phyloP scores from a whole-genome alignment of 352 stramenopile genomes.

The Pythium inflatum region DNA sequence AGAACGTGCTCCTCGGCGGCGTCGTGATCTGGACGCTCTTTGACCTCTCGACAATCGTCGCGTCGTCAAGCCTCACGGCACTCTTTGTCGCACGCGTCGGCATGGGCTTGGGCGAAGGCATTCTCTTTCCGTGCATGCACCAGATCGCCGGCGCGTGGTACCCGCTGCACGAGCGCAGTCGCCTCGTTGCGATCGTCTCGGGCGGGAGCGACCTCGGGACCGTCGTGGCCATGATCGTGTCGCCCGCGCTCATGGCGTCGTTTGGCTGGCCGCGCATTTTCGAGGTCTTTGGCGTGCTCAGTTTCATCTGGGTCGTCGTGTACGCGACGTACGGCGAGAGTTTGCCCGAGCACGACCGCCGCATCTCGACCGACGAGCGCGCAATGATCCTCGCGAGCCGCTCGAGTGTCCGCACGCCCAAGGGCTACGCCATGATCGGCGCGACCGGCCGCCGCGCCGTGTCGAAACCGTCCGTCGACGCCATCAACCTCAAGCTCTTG shows the following conservation, averaged over 20 bases:
- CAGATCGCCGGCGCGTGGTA: constrained; percentile 87
- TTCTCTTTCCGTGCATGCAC: constrained; percentile 89
- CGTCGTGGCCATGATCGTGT: constrained; percentile 78
- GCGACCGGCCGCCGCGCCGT: background rate
- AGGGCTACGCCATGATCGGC: constrained; percentile 27
- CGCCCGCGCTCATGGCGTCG: constrained; percentile 64
- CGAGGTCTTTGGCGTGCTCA: constrained; percentile 71
- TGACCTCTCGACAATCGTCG: constrained; percentile 75
- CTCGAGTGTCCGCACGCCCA: constrained; percentile 26
- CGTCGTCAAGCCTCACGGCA: constrained; percentile 60
- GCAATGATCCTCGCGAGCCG: constrained; percentile 74
- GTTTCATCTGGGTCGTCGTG: constrained; percentile 72
- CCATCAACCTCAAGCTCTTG: constrained; percentile 71
- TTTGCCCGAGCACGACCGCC: constrained; percentile 63
- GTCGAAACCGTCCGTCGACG: constrained; percentile 28
- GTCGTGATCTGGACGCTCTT: constrained; percentile 87
- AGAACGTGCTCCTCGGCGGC: constrained; percentile 71
- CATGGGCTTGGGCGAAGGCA: constrained; percentile 87
- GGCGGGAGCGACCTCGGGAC: constrained; percentile 84
- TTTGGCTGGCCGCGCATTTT: constrained; percentile 81
- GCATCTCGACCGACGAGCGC: constrained; percentile 61
- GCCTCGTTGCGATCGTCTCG: constrained; percentile 75
- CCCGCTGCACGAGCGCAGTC: constrained; percentile 78
- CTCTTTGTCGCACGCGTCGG: constrained; percentile 77
- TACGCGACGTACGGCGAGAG: constrained; percentile 68